Evolutionary conservation across 2,329 filamentous ascomycete species (phyloP).

Genomic region (Aspergillus unguis): DNA sequence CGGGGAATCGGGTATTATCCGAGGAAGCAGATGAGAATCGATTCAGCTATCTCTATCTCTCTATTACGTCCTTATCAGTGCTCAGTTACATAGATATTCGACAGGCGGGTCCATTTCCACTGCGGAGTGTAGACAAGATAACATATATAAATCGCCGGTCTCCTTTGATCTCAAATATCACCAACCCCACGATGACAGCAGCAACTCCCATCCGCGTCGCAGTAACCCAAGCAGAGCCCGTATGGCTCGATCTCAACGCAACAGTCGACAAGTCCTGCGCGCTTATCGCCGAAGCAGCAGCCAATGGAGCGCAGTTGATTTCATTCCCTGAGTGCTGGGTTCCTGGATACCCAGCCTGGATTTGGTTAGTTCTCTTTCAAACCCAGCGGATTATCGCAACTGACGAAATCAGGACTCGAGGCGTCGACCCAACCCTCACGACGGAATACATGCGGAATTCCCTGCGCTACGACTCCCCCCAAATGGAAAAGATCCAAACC

Average conservation of each 20-base stretch:
- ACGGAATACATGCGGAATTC: constrained; percentile 35
- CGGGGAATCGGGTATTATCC: no score
- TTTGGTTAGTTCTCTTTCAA: constrained; percentile 30
- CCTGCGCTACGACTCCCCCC: constrained; percentile 26
- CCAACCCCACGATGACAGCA: background rate
- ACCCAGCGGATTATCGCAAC: background rate
- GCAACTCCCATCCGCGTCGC: constrained; percentile 10
- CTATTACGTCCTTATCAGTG: no score
- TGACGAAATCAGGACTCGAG: constrained; percentile 27
- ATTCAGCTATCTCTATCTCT: no score
- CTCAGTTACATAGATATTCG: no score
- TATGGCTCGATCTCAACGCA: constrained; percentile 57
- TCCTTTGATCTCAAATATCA: no score
- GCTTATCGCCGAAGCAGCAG: constrained; percentile 55
- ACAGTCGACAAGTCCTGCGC: constrained; percentile 56
- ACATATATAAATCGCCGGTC: no score
- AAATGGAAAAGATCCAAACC: constrained; percentile 38
- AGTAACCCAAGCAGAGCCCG: constrained; percentile 53
- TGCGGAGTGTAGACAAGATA: no score
- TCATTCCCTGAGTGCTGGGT: constrained; percentile 56
- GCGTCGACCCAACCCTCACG: constrained; percentile 30
- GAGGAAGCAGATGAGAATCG: no score
- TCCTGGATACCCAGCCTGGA: constrained; percentile 54
- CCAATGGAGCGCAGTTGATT: constrained; percentile 54
- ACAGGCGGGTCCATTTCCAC: no score